phyloP scores from a whole-genome alignment of 2,329 filamentous ascomycete species.

The Ophiosphaerella herpotricha region DNA sequence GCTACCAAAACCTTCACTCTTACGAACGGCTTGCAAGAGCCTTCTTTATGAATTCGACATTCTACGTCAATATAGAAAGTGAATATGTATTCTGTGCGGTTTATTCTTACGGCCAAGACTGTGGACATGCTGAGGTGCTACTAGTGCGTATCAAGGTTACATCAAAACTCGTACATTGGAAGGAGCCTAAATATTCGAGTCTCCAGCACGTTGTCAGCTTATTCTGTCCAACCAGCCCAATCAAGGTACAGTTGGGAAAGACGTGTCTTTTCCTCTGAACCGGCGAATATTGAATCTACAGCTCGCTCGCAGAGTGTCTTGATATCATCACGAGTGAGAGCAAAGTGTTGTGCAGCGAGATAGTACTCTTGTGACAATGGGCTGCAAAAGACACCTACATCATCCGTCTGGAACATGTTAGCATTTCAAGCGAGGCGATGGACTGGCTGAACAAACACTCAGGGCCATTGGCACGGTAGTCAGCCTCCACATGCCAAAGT shows the following conservation, averaged over 20 bases:
- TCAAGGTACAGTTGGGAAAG: slow-evolving; percentile 42
- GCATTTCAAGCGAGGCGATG: background rate
- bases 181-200: too few species aligned
- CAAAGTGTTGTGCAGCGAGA: slow-evolving; percentile 73
- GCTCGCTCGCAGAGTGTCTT: slow-evolving; percentile 63
- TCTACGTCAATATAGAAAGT: too few species aligned
- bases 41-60: too few species aligned
- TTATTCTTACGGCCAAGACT: too few species aligned
- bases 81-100: too few species aligned
- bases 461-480: slow-evolving; percentile 63
- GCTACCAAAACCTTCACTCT: too few species aligned
- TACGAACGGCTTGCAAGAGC: too few species aligned
- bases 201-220: too few species aligned
- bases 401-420: slow-evolving; percentile 67
- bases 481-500: slow-evolving; percentile 74
- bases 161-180: too few species aligned
- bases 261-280: slow-evolving; percentile 63
- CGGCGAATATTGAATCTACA: slow-evolving; percentile 70
- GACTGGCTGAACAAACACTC: slow-evolving; percentile 62
- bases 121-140: too few species aligned
- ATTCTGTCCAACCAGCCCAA: slow-evolving; percentile 24
- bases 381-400: slow-evolving; percentile 81
- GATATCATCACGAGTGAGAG: slow-evolving; percentile 55
- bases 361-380: slow-evolving; percentile 76
- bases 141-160: too few species aligned